A percentile compares a stretch with the other conserved stretches of the same genome.
Evolutionary conservation across 306 rosid genomes (phyloP).

Genomic region (Heteromeles arbutifolia): DNA sequence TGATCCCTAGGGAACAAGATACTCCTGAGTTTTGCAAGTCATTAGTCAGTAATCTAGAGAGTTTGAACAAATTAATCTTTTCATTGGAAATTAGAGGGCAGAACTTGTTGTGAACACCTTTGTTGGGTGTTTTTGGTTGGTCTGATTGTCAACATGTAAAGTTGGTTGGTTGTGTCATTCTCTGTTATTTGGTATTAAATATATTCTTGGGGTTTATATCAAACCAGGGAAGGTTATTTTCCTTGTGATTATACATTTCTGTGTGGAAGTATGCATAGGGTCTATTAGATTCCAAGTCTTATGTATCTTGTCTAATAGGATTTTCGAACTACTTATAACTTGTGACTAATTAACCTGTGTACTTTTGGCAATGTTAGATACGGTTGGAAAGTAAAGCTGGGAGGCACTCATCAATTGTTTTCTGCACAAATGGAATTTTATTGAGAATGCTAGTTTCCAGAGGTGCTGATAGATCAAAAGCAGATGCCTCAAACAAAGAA

Average conservation of each 20-base stretch:
- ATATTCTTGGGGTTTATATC: background rate
- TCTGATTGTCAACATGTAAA: background rate
- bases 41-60: background rate
- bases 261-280: background rate
- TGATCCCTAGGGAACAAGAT: background rate
- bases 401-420: slow-evolving; percentile 64
- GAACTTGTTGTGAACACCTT: background rate
- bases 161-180: background rate
- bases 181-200: background rate
- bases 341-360: slow-evolving; percentile 7
- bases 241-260: background rate
- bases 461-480: slow-evolving; percentile 28
- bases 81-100: background rate
- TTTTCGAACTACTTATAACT: background rate
- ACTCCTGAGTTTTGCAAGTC: background rate
- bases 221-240: background rate
- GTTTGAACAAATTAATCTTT: background rate
- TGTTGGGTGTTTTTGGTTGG: background rate
- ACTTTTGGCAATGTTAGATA: slow-evolving; percentile 49
- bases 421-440: slow-evolving; percentile 87
- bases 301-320: background rate
- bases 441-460: slow-evolving; percentile 68
- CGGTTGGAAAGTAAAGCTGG: slow-evolving; percentile 90
- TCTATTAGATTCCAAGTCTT: background rate
- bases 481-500: slow-evolving; percentile 11